Evolutionary conservation across 257 asterid genomes (phyloP), one percentile per base, ranked within the genome.

Genomic region (Echium plantagineum): DNA sequence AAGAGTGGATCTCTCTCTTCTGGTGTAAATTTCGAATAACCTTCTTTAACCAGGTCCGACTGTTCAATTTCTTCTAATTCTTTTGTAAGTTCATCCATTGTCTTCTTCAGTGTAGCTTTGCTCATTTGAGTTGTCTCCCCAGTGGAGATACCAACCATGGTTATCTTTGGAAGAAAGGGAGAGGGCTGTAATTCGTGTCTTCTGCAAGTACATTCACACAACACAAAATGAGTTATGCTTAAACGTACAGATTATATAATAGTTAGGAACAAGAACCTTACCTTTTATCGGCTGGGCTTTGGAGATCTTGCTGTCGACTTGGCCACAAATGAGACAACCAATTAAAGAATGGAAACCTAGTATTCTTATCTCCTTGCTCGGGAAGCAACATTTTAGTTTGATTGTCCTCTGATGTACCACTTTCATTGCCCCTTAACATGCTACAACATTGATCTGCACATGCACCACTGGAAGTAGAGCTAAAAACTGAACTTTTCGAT

Each of bases 1-100:
- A 90, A 87, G 17, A 90, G 69, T 42, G 97, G 96, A 66, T 90
- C 96, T 81, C 95, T 78, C 69, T 78, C 90, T 60, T 85, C 94
- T 15, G 51, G 63, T 35, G 51, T 63, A 32, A 55, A 22, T 56
- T 67, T 76, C 17, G 38, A 58, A 48, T 24, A 60, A 63, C 32
- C 51, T 12, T 67, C 62, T 66, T 69, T 69, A 12, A 74, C 46
- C 19, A 58, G 77, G 66, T 68, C 74, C 64, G 47, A 72, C 64
- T 74, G 82, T 22, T 85, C 89, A 3, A 65, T 76, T 68, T 61
- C 62, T 66, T 91, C 98, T 61, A 88, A 75, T 69, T 91, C 93
- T 62, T 71, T 79, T 20, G 93, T 79, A 60, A 91, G 66, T 69
- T 88, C 90, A 28, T 83, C 96, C 94, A 91, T 82, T 26, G 83